Evolutionary conservation across 2,329 filamentous ascomycete species (phyloP).

Genomic region (Fusarium coicis): DNA sequence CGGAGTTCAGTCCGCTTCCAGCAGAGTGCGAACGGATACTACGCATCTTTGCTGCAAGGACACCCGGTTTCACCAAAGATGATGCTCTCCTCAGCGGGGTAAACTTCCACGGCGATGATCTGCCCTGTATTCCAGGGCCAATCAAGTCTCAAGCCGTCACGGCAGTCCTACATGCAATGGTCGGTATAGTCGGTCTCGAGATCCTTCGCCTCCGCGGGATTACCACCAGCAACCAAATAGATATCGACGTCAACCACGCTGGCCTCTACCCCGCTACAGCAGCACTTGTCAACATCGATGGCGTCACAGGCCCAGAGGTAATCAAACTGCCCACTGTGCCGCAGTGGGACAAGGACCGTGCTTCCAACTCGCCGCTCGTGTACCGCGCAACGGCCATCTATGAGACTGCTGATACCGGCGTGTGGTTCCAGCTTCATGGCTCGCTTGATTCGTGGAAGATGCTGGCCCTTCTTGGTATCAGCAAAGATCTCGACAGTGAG

Average conservation of each 20-base stretch:
- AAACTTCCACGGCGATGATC: neutral
- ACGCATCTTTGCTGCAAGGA: neutral
- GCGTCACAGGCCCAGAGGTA: neutral
- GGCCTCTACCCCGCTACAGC: neutral
- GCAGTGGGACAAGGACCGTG: neutral
- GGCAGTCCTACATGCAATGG: neutral
- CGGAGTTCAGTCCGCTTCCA: neutral
- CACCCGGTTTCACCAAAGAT: neutral
- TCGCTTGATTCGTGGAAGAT: neutral
- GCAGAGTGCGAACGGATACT: neutral
- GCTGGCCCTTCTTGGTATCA: neutral
- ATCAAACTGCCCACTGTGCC: neutral
- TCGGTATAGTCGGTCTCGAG: neutral
- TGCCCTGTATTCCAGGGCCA: neutral
- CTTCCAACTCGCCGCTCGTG: neutral
- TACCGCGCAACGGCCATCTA: neutral
- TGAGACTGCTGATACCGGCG: neutral
- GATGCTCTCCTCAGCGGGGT: neutral
- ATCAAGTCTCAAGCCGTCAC: neutral
- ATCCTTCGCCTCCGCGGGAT: neutral
- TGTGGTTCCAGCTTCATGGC: neutral
- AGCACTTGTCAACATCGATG: neutral
- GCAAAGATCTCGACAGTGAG: neutral
- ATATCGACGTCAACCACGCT: neutral
- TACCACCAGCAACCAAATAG: neutral